phyloP scores from a whole-genome alignment of 2,329 filamentous ascomycete species.

The Fusarium tjaetaba region DNA sequence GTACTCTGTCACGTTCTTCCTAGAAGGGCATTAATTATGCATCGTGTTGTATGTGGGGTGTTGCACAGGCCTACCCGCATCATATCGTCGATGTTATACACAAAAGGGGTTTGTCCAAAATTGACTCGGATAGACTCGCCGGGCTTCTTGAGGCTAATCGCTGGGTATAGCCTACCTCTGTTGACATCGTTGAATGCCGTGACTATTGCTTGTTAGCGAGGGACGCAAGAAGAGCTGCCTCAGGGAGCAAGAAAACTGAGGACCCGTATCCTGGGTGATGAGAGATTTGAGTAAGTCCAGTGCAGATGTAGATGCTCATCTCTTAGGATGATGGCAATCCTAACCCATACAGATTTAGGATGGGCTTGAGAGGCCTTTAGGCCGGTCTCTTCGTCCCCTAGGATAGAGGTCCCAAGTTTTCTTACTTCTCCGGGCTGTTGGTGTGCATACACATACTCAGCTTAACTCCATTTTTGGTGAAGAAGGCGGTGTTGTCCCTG shows the following conservation, averaged over 20 bases:
- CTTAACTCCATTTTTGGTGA: constrained; percentile 71
- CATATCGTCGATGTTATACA: constrained; percentile 90
- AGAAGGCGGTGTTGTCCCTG: constrained; percentile 70
- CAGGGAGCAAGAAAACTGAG: not conserved
- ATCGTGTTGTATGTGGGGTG: not conserved
- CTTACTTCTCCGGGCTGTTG: not conserved
- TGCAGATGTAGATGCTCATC: not conserved
- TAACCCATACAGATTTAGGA: not conserved
- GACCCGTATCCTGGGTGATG: not conserved
- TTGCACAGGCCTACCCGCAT: constrained; percentile 69
- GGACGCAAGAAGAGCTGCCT: not conserved
- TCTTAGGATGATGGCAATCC: not conserved
- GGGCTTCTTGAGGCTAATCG: constrained; percentile 71
- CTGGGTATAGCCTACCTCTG: constrained; percentile 71
- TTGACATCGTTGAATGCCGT: constrained; percentile 75
- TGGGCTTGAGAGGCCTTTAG: not conserved
- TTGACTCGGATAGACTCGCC: constrained; percentile 71
- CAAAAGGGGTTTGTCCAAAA: constrained; percentile 79
- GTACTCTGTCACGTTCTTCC: constrained; percentile 69
- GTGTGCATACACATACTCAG: constrained; percentile 56
- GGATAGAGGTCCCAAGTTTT: not conserved
- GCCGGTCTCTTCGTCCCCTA: not conserved
- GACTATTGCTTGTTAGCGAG: constrained; percentile 55
- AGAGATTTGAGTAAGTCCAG: not conserved
- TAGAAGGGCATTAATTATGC: constrained; percentile 47